Conservation (phyloP, 805 yeast species). For the Nakazawaea siamensis region DNA sequence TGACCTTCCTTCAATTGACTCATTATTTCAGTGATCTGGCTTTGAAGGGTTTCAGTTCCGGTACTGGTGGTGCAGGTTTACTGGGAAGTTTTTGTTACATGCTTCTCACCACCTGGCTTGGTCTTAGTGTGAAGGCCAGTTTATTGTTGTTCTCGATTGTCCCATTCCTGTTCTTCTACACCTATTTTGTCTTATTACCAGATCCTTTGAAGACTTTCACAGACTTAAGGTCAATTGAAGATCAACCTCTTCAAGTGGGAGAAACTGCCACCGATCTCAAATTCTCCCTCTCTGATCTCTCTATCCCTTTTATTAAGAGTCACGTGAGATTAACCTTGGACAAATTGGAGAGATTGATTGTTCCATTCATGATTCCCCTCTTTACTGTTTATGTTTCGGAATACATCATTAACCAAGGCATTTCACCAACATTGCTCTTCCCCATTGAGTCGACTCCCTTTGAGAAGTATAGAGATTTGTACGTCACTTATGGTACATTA, state of each 20-base stretch:
- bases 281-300: background rate
- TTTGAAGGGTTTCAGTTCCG: slow-evolving; percentile 83
- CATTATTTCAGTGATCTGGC: slow-evolving; percentile 60
- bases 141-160: slow-evolving; percentile 45
- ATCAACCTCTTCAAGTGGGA: background rate
- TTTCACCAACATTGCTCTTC: slow-evolving; percentile 80
- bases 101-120: slow-evolving; percentile 62
- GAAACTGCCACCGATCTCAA: background rate
- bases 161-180: slow-evolving; percentile 20
- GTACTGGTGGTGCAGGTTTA: slow-evolving; percentile 95
- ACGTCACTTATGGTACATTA: slow-evolving; percentile 83
- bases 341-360: slow-evolving; percentile 33
- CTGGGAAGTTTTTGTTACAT: slow-evolving; percentile 70
- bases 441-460: slow-evolving; percentile 70
- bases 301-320: background rate
- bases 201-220: slow-evolving; percentile 3
- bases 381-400: slow-evolving; percentile 79
- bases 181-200: slow-evolving; percentile 21
- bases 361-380: slow-evolving; percentile 78
- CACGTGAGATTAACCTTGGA: slow-evolving; percentile 20
- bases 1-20: slow-evolving; percentile 80
- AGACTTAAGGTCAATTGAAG: background rate
- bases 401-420: slow-evolving; percentile 85
- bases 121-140: slow-evolving; percentile 43
- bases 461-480: slow-evolving; percentile 66